phyloP scores from a whole-genome alignment of 176 grass and related monocot species.

The Lolium rigidum region DNA sequence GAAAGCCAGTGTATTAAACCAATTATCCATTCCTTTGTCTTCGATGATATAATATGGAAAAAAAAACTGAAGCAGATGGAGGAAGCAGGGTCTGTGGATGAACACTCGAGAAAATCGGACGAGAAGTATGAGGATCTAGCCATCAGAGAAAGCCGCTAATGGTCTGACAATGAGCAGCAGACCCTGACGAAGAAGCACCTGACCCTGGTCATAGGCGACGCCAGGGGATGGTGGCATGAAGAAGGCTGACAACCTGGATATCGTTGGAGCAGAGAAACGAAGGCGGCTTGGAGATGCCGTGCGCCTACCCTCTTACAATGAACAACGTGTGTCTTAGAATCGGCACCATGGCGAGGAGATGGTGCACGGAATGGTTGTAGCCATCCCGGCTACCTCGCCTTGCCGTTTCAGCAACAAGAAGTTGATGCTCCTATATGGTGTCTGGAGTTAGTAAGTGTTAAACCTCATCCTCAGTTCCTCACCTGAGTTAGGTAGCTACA shows the following conservation, averaged over 20 bases:
- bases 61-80: neutral
- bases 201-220: neutral
- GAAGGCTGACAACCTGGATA: no score
- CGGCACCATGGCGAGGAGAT: neutral
- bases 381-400: neutral
- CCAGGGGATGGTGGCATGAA: neutral
- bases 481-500: neutral
- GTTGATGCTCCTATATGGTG: neutral
- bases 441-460: no score
- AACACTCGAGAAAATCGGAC: neutral
- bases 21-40: neutral
- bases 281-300: neutral
- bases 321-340: neutral
- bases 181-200: neutral
- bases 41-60: neutral
- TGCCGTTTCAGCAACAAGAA: neutral
- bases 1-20: neutral
- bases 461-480: no score
- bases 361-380: neutral
- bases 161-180: slow-evolving; percentile 1
- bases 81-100: slow-evolving; percentile 15
- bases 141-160: slow-evolving; percentile 17
- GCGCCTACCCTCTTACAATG: neutral
- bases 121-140: slow-evolving; percentile 14
- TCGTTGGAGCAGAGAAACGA: neutral